Evolutionary conservation across 768 basidiomycete species (phyloP), one percentile per base, ranked within the genome.

Genomic region (Butyriboletus loyo): DNA sequence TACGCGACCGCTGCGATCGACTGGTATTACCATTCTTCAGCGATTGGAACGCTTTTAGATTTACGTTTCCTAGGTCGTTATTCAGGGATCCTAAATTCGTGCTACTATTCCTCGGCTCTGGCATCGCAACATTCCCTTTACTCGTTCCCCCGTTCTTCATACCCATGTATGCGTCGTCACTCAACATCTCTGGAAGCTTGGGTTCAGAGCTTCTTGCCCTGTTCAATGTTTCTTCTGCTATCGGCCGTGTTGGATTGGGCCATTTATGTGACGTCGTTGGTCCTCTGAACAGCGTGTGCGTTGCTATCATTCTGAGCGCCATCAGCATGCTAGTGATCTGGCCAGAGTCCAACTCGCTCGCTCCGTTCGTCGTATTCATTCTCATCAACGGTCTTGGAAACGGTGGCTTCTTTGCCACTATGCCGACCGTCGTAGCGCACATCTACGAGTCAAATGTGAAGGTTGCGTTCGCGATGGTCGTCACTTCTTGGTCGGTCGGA

Each of bases 101-200:
- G 14, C 48, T 63, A 7, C 59, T 72, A 7, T 71, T 65, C 51
- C 31, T 71, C n/a, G 69, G 66, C 4, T 67, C 65, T 28, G 68
- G 59, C n/a, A 53, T 71, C 24, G 68, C 64, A 24, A 70, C 68
- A 15, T 73, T 74, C 50, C 71, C 68, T n/a, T 52, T 70, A 9
- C 66, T 74, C 22, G 22, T 24, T 22, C 64, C 72, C 1, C 66
- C 67, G 11, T 73, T 71, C 59, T 73, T 74, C 60, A 70, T 72
- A 41, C 72, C 69, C 1, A 59, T 66, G 10, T 73, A 72, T 49
- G 66, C 34, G 17, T 35, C 11, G 17, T 34, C 45, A 5, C 45
- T 35, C 45, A n/a, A 11, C 8, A 13, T 46, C 14, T 34, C 45
- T 17, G n/a, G 45, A 17, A 24, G 9, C 28, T 9, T 31, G 30